These are phyloP conservation scores for Xylariaceae sp. DNA, from an alignment of 2,329 filamentous ascomycete species.

Conservation along the genomic window DNA sequence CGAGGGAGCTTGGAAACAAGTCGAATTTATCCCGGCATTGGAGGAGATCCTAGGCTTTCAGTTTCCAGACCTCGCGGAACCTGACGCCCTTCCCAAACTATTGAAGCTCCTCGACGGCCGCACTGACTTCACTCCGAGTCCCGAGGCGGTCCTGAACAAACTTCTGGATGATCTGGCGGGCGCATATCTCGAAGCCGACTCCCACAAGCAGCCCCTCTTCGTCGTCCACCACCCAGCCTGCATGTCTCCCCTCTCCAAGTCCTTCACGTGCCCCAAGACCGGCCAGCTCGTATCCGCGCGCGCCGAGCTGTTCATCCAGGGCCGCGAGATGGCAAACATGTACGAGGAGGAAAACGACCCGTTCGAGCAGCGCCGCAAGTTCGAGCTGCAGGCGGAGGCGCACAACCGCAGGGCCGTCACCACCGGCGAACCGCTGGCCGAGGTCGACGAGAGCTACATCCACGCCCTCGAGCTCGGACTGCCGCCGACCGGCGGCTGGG, in stretches of 20 bases:
- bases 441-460: slow-evolving; percentile 79
- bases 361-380: slow-evolving; percentile 81
- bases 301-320: slow-evolving; percentile 80
- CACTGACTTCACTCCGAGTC: slow-evolving; percentile 67
- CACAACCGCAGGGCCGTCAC: too few relatives aligned
- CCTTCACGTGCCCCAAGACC: slow-evolving; percentile 69
- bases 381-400: slow-evolving; percentile 55
- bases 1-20: slow-evolving; percentile 60
- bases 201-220: slow-evolving; percentile 70
- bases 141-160: slow-evolving; percentile 56
- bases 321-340: slow-evolving; percentile 88
- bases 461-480: slow-evolving; percentile 84
- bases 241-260: slow-evolving; percentile 90
- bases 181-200: slow-evolving; percentile 77
- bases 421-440: slow-evolving; percentile 49
- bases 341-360: slow-evolving; percentile 99
- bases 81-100: slow-evolving; percentile 62
- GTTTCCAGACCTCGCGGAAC: slow-evolving; percentile 64
- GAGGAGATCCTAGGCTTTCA: slow-evolving; percentile 66
- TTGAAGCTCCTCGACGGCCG: slow-evolving; percentile 56
- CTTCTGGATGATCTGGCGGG: slow-evolving; percentile 82
- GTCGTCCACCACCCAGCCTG: slow-evolving; percentile 88
- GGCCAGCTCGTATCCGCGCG: slow-evolving; percentile 77
- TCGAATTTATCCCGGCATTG: slow-evolving; percentile 83
- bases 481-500: slow-evolving; percentile 97